phyloP scores from a whole-genome alignment of 2,329 filamentous ascomycete species.

The Colletotrichum sp. region DNA sequence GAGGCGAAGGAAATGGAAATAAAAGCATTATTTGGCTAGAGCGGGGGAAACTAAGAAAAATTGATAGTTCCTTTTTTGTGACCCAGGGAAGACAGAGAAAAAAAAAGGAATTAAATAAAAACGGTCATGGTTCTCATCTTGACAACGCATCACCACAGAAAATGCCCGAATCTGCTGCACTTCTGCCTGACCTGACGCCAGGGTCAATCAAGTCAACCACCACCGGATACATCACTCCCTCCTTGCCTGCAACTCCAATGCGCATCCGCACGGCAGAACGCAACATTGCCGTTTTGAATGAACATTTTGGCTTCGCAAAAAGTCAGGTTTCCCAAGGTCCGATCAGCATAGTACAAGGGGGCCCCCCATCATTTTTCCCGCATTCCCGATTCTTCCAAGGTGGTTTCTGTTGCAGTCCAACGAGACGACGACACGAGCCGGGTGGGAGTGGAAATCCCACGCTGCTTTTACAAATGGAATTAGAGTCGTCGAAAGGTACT shows the following conservation, averaged over 20 bases:
- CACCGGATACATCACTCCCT: not conserved
- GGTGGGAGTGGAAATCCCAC: conserved; percentile 11
- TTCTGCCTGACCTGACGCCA: conserved; percentile 48
- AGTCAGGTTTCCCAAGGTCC: not conserved
- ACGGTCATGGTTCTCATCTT: conserved; percentile 30
- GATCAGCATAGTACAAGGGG: conserved; percentile 3
- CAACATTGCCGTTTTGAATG: not conserved
- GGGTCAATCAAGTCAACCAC: not conserved
- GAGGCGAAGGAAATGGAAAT: not conserved
- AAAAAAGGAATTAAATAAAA: conserved; percentile 21
- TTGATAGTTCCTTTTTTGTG: not conserved
- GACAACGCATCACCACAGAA: conserved; percentile 58
- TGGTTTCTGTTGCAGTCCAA: conserved; percentile 3
- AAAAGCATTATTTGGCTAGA: not conserved
- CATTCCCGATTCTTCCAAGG: not conserved
- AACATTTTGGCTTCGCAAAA: not conserved
- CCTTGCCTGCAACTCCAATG: not conserved
- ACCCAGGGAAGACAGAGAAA: conserved; percentile 5
- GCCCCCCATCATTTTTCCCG: not conserved
- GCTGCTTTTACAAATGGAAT: conserved; percentile 11
- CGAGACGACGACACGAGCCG: conserved; percentile 19
- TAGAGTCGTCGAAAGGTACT: not conserved
- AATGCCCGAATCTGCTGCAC: conserved; percentile 49
- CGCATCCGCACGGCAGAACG: not conserved
- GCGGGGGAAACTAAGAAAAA: not conserved